Base-by-base conservation (phyloP, 306 rosid species). In the Purshia tridentata region DNA sequence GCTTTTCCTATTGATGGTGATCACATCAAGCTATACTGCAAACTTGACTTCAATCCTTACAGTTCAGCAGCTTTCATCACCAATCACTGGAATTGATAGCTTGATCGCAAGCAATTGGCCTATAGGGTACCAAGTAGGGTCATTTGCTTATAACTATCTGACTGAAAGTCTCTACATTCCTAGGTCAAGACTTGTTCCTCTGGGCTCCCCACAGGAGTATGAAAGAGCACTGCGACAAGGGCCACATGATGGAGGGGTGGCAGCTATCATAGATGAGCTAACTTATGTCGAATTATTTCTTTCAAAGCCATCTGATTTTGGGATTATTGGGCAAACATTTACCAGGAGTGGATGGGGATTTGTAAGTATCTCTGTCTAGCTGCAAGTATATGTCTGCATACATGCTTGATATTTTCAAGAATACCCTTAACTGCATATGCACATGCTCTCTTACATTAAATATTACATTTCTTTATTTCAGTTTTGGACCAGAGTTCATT, bases 11-110 rank as follows among this genome's bases (percentile, higher is more conserved):
- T 81, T 94, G 88, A 86, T 94, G 98, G 98, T 94, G 78, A 87
- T 94, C 86, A 88, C 88, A 3, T 85, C 96, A 69, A 91, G 98
- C 91, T 94, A 94, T 75, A 94, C 96, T 40, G 98, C 98, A 18
- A 89, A 85, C 84, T 84, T 94, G 86, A 94, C 96, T 75, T 93
- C 98, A 72, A 89, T 91, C 84, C 98, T 93, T 53, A 93, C 98
- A 3, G 88, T 93, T 81, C 95, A 94, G 77, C 90, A 89, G 82
- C 96, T 94, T 79, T 88, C 92, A 2, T 91, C 95, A 8, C 88
- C 96, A 70, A 86, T 94, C 76, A 88, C 88, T 2, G 98, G 98
- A 84, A 83, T 94, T 19, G 97, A 94, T 71, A 90, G 91, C 79
- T 85, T 94, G 87, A 76, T 94, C 69, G 82, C 92, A 35, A 85